Evolutionary conservation across 2,329 filamentous ascomycete genomes (phyloP).

Genomic region (Alternaria sp.): DNA sequence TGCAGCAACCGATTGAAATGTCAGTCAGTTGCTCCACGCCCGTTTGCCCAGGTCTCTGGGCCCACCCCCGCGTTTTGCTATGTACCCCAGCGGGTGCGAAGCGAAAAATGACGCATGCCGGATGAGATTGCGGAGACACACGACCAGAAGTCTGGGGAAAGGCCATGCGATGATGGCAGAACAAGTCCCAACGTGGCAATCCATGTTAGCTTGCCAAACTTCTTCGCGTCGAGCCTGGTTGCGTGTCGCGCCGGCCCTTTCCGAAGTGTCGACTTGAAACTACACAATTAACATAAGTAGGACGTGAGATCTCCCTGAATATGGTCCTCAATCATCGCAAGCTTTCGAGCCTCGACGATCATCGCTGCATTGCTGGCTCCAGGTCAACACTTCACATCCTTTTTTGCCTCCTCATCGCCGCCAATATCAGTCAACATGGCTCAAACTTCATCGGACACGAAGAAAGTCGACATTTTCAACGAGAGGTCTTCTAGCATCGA

Average conservation of each 20-base stretch:
- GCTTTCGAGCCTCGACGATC: not conserved
- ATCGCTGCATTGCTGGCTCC: not conserved
- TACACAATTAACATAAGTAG: slow-evolving; percentile 1
- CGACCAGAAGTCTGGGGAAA: slow-evolving; percentile 1
- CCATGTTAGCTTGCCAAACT: not conserved
- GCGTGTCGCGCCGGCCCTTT: not conserved
- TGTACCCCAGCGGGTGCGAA: slow-evolving; percentile 3
- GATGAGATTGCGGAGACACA: not conserved
- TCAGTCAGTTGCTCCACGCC: not conserved
- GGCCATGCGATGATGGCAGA: not conserved
- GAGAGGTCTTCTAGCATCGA: slow-evolving; percentile 21
- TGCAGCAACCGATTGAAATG: not conserved
- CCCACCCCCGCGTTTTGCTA: not conserved
- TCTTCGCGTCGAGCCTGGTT: not conserved
- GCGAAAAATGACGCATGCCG: not conserved
- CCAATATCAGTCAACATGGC: not conserved
- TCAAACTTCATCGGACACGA: slow-evolving; percentile 8
- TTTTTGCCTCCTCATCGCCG: not conserved
- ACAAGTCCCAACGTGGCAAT: not conserved
- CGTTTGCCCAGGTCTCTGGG: not conserved
- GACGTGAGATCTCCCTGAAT: not conserved
- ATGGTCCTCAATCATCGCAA: not conserved
- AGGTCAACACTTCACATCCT: not conserved
- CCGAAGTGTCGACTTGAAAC: not conserved
- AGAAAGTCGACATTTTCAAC: slow-evolving; percentile 14